A percentile compares a stretch with the other conserved stretches of the same genome.
Evolutionary conservation across 1,284 basidiomycete species (phyloP).

Genomic region (Xerocomus minutiporus): DNA sequence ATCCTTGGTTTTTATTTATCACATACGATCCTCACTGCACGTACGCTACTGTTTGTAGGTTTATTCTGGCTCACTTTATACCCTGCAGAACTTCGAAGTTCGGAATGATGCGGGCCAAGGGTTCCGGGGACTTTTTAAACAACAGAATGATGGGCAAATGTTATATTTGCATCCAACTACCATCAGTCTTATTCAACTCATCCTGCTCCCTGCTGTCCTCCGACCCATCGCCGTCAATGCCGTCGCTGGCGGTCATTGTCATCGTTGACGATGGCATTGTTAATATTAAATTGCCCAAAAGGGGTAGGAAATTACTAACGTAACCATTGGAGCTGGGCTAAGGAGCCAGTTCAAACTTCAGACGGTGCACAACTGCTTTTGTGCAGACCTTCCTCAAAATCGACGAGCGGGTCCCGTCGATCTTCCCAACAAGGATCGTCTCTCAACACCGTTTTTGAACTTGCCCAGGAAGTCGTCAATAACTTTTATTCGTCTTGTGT

Average conservation of each 20-base stretch:
- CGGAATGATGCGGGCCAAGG: neutral
- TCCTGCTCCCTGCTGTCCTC: neutral
- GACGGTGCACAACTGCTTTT: neutral
- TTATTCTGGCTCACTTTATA: neutral
- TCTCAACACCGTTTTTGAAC: neutral
- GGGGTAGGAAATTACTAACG: conserved; percentile 11
- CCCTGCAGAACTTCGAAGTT: neutral
- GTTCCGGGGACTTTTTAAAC: neutral
- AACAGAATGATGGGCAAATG: neutral
- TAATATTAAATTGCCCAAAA: conserved; percentile 14
- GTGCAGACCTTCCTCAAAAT: conserved; percentile 1
- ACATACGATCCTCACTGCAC: neutral
- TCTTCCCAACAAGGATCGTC: neutral
- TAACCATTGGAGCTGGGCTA: conserved; percentile 1
- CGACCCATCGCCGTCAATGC: neutral
- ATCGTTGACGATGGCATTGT: neutral
- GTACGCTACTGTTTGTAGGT: neutral
- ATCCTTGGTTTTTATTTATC: conserved; percentile 1
- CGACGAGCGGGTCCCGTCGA: conserved; percentile 29
- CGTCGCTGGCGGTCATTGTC: no score
- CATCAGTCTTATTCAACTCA: neutral
- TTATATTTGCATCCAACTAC: neutral
- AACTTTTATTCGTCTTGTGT: neutral
- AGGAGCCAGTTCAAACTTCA: neutral
- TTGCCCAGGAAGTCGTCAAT: neutral